Base-by-base conservation (phyloP, 345 rosid genomes). In the Diplotaxis tenuifolia region DNA sequence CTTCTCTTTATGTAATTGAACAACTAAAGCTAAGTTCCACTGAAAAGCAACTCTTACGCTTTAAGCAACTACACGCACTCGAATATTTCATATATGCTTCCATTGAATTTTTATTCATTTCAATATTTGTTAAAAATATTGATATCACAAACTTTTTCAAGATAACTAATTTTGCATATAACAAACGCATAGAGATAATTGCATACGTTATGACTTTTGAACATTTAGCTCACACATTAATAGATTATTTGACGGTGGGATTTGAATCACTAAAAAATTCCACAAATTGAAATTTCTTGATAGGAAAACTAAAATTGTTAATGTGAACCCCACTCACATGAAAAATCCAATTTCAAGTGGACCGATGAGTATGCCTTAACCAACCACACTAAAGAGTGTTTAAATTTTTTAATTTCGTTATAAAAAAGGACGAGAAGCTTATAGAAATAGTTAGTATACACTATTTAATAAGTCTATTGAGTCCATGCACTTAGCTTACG, bases 401-500 rank as follows among this genome's bases (percentile, higher is more conserved):
- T 19, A 11, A 54, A 25, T 50, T 52, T n/a, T 28, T 28, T 29
- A 10, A 27, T 34, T 28, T 34, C 7, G 42, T 54, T 47, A 2
- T 22, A 28, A 15, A 21, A 57, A 59, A 59, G 11, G 42, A 29
- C 50, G 55, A 75, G 59, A 76, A 52, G 68, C 49, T 68, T 61
- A 61, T 14, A 9, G 65, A 76, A 63, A 70, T 8, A 10, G 8
- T 0, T 5, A 19, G 12, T 0, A 32, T 34, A 23, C 28, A 55
- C 71, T 76, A 76, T 56, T 68, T 75, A 69, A 76, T 22, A 71
- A 76, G 75, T 75, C 65, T 63, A 56, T 4, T 71, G 64, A 63
- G 45, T 57, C 76, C 76, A 77, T 77, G 76, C 80, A 77, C 72
- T 77, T 77, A 11, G 11, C 76, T 77, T 71, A 77, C 80, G 80